phyloP scores from a whole-genome alignment of 176 grass and related monocot species.

The Triticum timopheevii region DNA sequence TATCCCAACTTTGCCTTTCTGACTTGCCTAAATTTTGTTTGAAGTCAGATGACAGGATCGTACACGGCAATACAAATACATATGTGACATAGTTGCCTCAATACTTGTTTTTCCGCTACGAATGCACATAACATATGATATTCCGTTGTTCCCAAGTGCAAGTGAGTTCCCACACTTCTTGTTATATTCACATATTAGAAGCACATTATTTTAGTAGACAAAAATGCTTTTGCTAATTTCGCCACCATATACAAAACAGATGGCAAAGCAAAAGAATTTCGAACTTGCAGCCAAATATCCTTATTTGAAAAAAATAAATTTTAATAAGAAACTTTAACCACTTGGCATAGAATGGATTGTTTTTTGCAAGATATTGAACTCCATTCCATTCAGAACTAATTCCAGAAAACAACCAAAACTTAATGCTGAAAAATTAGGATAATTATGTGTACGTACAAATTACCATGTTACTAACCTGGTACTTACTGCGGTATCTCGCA shows the following conservation, averaged over 20 bases:
- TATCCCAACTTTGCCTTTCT: conserved; percentile 77
- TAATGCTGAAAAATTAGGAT: background rate
- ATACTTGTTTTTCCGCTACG: background rate
- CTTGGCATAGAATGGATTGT: background rate
- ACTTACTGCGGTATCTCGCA: conserved; percentile 69
- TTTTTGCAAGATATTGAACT: background rate
- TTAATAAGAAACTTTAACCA: background rate
- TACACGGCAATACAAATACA: conserved; percentile 2
- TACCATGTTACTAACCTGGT: conserved; percentile 33
- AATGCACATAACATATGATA: background rate
- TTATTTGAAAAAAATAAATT: background rate
- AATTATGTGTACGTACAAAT: background rate
- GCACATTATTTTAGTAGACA: background rate
- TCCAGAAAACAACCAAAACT: background rate
- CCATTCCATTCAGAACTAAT: background rate
- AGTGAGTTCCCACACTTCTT: background rate
- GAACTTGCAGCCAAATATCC: background rate
- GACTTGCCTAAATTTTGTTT: conserved; percentile 45
- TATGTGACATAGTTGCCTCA: background rate
- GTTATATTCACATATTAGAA: background rate
- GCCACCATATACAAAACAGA: background rate
- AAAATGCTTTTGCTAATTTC: conserved; percentile 3
- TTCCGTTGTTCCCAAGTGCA: background rate
- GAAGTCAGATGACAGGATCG: conserved; percentile 7
- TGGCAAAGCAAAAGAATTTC: background rate